A percentile compares a stretch with the other conserved stretches of the same genome.
These are phyloP conservation scores for Streptanthus diversifolius DNA, from an alignment of 345 rosid genomes.

Conservation along the genomic window DNA sequence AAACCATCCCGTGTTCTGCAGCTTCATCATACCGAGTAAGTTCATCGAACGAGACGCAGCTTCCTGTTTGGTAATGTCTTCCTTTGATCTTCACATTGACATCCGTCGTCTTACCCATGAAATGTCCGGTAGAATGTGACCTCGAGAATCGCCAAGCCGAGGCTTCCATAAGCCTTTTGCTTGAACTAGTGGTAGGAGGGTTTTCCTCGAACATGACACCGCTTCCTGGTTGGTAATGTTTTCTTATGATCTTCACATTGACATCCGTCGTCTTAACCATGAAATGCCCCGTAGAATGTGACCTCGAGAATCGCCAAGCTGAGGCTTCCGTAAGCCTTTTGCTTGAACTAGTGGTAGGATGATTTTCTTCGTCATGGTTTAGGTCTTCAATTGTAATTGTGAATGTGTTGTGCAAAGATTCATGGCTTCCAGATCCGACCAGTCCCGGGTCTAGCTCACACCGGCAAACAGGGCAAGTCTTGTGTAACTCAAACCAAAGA, in stretches of 20 bases:
- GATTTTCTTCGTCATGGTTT: conserved; percentile 34
- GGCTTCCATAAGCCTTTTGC: conserved; percentile 35
- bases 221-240: conserved; percentile 47
- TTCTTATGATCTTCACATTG: conserved; percentile 39
- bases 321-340: conserved; percentile 32
- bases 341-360: conserved; percentile 32
- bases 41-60: conserved; percentile 60
- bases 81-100: conserved; percentile 38
- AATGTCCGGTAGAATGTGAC: conserved; percentile 82
- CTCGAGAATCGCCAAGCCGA: conserved; percentile 43
- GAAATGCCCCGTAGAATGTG: conserved; percentile 81
- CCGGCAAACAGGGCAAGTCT: conserved; percentile 90
- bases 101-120: conserved; percentile 33
- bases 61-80: conserved; percentile 43
- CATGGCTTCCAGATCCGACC: conserved; percentile 27
- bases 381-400: conserved; percentile 26
- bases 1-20: conserved; percentile 19
- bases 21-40: conserved; percentile 23
- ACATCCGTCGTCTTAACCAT: conserved; percentile 29
- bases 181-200: conserved; percentile 25
- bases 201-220: conserved; percentile 51
- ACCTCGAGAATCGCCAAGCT: conserved; percentile 46
- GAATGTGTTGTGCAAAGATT: conserved; percentile 16
- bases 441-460: conserved; percentile 49
- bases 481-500: conserved; percentile 74